Base-by-base conservation (phyloP, 768 basidiomycete genomes). In the Lentinula edodes region DNA sequence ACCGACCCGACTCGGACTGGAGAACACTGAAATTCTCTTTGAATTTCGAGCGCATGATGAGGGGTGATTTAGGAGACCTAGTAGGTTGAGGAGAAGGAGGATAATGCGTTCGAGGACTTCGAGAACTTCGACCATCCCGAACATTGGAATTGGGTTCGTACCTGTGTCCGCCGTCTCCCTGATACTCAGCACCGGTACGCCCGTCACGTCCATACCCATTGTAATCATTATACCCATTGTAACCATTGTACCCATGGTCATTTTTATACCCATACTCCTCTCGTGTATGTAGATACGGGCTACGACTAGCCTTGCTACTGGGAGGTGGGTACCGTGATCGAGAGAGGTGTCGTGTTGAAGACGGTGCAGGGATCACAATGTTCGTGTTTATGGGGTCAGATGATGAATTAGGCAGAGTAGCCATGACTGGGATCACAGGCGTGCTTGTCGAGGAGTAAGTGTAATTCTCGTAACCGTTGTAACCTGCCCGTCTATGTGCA, bases 11-110 rank as follows among this genome's bases (percentile, higher is more conserved):
- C 39, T 59, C 58, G 34, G 58, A 59, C 18, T 59, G 58, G 4
- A 18, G 42, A 35, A 59, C 36, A 51, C 58, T 59, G 18, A 59
- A 59, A 28, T 59, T 59, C 58, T 59, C 58, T 35, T 51, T 46
- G 45, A 59, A 59, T 38, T 32, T 59, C 38, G 58, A 59, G 12
- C 45, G 48, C 58, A 48, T 50, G 15, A 59, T 48, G 0, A 59
- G 28, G 3, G 58, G 58, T 12, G 46, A 48, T 48, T 20, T 48
- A 23, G 46, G 46, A 2, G 46, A 48, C 20, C 20, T 48, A 20
- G 46, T 16, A 48, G 46, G 46, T 18, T 48, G 6, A 13, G 46
- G 20, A 9, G 46, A 10, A 13, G 46, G 20, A 9, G 46, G 6
- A 9, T 20, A n/a, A 5, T 18, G 10, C 6, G n/a, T 23, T 23